Evolutionary conservation across 257 asterid genomes (phyloP).

Genomic region (Rehmannia glutinosa): DNA sequence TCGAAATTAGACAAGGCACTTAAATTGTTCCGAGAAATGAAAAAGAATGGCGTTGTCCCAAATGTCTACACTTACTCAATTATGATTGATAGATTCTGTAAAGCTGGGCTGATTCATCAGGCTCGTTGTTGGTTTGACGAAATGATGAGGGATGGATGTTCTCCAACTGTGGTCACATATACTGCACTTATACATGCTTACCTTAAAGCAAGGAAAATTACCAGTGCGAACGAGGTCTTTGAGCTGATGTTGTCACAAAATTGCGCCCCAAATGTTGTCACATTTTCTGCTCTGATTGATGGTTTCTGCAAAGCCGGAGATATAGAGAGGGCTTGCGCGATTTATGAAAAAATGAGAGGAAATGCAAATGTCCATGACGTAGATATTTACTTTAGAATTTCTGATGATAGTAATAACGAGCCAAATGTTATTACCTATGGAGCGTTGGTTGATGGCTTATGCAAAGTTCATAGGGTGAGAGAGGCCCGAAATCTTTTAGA

Average conservation of each 20-base stretch:
- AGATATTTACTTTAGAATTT: slow-evolving; percentile 55
- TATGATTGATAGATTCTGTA: slow-evolving; percentile 86
- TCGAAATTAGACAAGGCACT: slow-evolving; percentile 83
- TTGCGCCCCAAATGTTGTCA: slow-evolving; percentile 80
- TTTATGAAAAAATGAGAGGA: slow-evolving; percentile 79
- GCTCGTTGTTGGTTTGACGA: slow-evolving; percentile 84
- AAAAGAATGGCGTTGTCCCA: slow-evolving; percentile 53
- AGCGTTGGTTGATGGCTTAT: slow-evolving; percentile 87
- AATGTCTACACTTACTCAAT: slow-evolving; percentile 88
- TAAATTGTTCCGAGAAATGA: slow-evolving; percentile 73
- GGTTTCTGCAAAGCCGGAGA: slow-evolving; percentile 92
- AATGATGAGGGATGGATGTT: slow-evolving; percentile 70
- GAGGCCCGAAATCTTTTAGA: slow-evolving; percentile 79
- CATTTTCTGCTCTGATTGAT: slow-evolving; percentile 85
- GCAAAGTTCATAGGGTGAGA: slow-evolving; percentile 76
- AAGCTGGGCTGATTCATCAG: slow-evolving; percentile 81
- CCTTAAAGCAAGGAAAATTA: slow-evolving; percentile 74
- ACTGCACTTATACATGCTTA: slow-evolving; percentile 88
- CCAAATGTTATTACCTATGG: slow-evolving; percentile 83
- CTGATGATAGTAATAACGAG: slow-evolving; percentile 39
- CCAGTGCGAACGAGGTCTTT: slow-evolving; percentile 65
- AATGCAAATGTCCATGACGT: slow-evolving; percentile 43
- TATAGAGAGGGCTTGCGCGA: slow-evolving; percentile 69
- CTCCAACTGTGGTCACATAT: slow-evolving; percentile 83
- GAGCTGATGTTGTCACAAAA: slow-evolving; percentile 75